Evolutionary conservation across 1,284 basidiomycete species (phyloP).

Genomic region (Flammula alnicola): DNA sequence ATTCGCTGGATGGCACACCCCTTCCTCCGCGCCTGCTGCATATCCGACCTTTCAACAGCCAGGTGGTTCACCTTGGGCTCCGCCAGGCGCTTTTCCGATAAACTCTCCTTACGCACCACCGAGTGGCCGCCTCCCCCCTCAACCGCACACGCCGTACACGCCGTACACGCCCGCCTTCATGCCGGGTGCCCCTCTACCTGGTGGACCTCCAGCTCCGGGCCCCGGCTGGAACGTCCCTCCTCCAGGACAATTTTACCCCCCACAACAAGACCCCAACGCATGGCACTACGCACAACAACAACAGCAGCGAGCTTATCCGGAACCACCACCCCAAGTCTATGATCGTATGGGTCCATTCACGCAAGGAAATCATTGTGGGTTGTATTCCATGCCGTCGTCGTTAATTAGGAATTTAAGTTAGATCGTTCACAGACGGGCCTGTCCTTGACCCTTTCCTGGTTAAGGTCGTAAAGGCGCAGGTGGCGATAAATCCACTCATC

Average conservation of each 20-base stretch:
- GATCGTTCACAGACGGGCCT: constrained; percentile 67
- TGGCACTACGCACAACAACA: no score
- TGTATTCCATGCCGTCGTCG: constrained; percentile 4
- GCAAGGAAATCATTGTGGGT: constrained; percentile 44
- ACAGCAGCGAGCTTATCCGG: no score
- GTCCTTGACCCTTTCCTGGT: constrained; percentile 67
- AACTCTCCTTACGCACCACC: constrained; percentile 11
- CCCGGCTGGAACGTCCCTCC: constrained; percentile 7
- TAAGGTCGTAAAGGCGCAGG: constrained; percentile 48
- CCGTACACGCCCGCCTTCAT: constrained; percentile 3
- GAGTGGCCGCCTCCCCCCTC: constrained; percentile 16
- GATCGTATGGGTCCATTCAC: constrained; percentile 42
- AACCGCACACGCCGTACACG: constrained; percentile 15
- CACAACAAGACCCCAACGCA: constrained; percentile 1
- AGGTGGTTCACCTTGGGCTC: constrained; percentile 17
- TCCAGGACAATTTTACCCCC: constrained; percentile 5
- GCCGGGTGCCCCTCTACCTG: constrained; percentile 14
- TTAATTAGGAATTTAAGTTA: background rate
- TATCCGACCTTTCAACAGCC: constrained; percentile 16
- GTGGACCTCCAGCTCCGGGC: constrained; percentile 1
- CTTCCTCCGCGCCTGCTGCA: constrained; percentile 12
- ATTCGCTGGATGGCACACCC: background rate
- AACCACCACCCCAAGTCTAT: constrained; percentile 30
- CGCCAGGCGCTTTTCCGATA: constrained; percentile 9
- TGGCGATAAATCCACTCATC: constrained; percentile 67